Conservation (phyloP, 2,329 filamentous ascomycete genomes). For the Aspergillus eucalypticola region DNA sequence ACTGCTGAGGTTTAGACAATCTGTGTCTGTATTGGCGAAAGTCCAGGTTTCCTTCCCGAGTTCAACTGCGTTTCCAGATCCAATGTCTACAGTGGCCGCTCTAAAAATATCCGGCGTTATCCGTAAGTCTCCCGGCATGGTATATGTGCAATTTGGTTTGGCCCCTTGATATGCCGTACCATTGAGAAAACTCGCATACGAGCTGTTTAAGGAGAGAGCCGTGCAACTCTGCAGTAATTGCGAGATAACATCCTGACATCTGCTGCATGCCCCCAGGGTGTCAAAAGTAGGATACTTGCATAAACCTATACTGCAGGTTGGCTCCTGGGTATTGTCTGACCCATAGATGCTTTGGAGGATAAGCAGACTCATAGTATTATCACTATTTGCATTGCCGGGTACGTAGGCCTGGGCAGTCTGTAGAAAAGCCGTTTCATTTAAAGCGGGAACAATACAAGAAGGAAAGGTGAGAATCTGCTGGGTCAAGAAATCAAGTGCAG, state of each 20-base stretch:
- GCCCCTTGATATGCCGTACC: not conserved
- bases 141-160: slow-evolving; percentile 10
- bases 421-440: slow-evolving; percentile 10
- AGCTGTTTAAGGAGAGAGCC: not conserved
- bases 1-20: not conserved
- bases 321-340: not conserved
- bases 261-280: slow-evolving; percentile 19
- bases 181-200: not conserved
- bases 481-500: slow-evolving; percentile 16
- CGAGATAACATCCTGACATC: slow-evolving; percentile 19
- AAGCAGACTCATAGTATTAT: not conserved
- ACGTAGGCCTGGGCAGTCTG: not conserved
- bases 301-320: slow-evolving; percentile 7
- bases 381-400: not conserved
- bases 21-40: not conserved
- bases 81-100: not conserved
- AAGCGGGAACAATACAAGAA: slow-evolving; percentile 6
- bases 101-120: not conserved
- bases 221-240: slow-evolving; percentile 11
- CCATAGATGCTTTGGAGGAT: not conserved
- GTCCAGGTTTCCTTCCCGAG: not conserved
- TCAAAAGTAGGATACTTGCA: slow-evolving; percentile 18
- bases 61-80: too few relatives aligned
- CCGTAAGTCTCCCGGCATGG: not conserved
- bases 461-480: slow-evolving; percentile 19